Base-by-base conservation (phyloP, 1,139 yeast genomes). In the Wickerhamiella infanticola region DNA sequence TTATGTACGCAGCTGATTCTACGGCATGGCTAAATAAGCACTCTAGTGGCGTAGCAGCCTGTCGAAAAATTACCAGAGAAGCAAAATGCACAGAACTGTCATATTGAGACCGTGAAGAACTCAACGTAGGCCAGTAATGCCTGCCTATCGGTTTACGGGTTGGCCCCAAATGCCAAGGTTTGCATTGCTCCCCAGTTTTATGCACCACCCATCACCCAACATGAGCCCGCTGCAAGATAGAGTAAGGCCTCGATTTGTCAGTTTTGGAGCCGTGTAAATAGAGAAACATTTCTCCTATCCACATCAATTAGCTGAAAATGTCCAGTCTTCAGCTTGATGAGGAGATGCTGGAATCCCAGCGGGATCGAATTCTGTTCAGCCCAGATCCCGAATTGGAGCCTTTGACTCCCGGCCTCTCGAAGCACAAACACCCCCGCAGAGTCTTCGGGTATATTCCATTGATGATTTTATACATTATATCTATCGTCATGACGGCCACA, bases 401-500 rank as follows among this genome's bases (percentile, higher is more conserved):
- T n/a, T 4, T 18, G 7, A 6, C 18, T 23, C 8, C 39, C 4
- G 39, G 37, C 8, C 23, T 35, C 3, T 35, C 23, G 13, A 35
- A 35, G 37, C 13, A 35, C 37, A 35, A 35, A 35, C 6, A n/a
- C n/a, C 37, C 37, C 7, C 7, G 37, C 9, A 9, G 33, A 29
- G 33, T 29, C 9, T 29, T 7, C 9, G 33, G 33, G 11, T 29
- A 29, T 29, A 29, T 29, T 11, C 7, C 11, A 29, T 29, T 49
- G 3, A 11, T 52, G n/a, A 39, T 43, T 5, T 23, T 48, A 31
- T 49, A 39, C 45, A 40, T 45, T 6, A 9, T 51, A 3, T 42
- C 50, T 33, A 47, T 48, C 25, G 40, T 51, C 29, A 41, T 48
- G 18, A 49, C 55, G 3, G 49, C 45, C 18, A 47, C 53, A 2